A percentile compares a stretch with the other conserved stretches of the same genome.
phyloP scores from a whole-genome alignment of 78 protist genomes.

The slime mould (Dictyostelium discoideum) region DNA sequence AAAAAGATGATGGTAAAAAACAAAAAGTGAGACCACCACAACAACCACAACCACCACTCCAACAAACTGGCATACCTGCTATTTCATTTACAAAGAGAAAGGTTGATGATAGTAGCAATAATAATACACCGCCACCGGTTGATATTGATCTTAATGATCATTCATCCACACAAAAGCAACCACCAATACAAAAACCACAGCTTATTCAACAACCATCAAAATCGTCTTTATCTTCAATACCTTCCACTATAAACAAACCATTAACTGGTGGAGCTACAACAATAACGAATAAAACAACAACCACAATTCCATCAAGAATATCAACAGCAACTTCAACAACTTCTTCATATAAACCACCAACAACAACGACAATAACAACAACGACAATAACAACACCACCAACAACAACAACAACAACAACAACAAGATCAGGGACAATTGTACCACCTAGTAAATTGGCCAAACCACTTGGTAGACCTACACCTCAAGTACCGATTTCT shows the following conservation, averaged over 20 bases:
- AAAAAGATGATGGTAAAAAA: not conserved
- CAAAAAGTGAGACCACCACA: not conserved
- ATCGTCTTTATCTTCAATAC: not conserved
- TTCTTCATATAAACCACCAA: not conserved
- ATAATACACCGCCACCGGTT: not conserved
- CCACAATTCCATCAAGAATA: not conserved
- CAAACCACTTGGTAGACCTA: not conserved
- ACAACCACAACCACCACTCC: not conserved
- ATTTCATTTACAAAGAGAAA: not conserved
- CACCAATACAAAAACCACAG: not conserved
- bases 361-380: not conserved
- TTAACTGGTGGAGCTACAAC: not conserved
- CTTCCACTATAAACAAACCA: not conserved
- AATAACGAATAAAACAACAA: not conserved
- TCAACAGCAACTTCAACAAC: not conserved
- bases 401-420: not conserved
- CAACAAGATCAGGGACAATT: not conserved
- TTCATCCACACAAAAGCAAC: not conserved
- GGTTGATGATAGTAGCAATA: not conserved
- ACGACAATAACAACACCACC: not conserved
- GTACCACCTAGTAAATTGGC: not conserved
- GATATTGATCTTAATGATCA: not conserved
- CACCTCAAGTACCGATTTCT: not conserved
- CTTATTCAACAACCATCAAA: not conserved
- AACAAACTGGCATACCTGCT: not conserved